Evolutionary conservation across 768 basidiomycete genomes (phyloP).

Genomic region (Trametes villosa): DNA sequence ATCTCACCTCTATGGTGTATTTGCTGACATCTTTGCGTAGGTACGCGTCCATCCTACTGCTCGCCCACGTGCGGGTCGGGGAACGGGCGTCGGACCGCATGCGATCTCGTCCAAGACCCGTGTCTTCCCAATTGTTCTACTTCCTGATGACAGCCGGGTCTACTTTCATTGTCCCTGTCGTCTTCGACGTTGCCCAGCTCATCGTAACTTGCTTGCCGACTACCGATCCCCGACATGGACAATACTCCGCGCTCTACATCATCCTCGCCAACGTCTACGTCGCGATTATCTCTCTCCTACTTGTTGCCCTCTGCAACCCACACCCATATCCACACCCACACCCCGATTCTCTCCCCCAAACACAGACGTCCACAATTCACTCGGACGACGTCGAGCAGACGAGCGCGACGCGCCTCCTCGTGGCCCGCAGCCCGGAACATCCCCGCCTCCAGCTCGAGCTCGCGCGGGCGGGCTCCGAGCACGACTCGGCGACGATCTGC

Average conservation of each 20-base stretch:
- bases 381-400: background rate
- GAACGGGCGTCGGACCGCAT: background rate
- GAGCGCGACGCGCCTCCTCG: background rate
- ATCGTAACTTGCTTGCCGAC: background rate
- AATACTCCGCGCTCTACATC: background rate
- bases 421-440: background rate
- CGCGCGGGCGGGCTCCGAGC: background rate
- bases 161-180: background rate
- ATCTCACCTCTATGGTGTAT: background rate
- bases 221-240: background rate
- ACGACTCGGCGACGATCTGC: too few species aligned
- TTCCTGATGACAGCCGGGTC: background rate
- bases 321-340: background rate
- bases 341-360: background rate
- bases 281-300: background rate
- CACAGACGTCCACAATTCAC: background rate
- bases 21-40: background rate
- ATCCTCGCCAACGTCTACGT: background rate
- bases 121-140: background rate
- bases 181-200: background rate
- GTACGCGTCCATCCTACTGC: background rate
- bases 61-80: too few species aligned
- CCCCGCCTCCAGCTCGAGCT: background rate
- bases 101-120: background rate
- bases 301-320: background rate